These are phyloP conservation scores for Pseudotsuga menziesii DNA, from an alignment of 75 land plant genomes.

Conservation along the genomic window DNA sequence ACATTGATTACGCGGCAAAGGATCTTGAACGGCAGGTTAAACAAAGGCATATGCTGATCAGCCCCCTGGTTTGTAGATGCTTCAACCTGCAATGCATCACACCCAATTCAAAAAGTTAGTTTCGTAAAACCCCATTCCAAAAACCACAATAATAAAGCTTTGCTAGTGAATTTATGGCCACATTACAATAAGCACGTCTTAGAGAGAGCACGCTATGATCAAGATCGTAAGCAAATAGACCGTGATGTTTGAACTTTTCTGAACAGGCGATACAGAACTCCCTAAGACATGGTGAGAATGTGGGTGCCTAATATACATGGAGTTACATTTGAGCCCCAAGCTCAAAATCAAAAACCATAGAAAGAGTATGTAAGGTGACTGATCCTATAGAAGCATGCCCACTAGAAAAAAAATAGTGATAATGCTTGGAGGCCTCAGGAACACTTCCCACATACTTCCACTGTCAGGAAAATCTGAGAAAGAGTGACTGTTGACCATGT, in stretches of 20 bases:
- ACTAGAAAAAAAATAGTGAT: background rate
- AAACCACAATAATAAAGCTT: background rate
- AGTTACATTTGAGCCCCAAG: too few relatives aligned
- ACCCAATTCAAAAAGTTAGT: background rate
- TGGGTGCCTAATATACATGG: too few relatives aligned
- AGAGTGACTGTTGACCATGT: background rate
- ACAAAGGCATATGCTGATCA: constrained; percentile 33
- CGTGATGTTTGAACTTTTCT: too few relatives aligned
- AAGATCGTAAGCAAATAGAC: too few relatives aligned
- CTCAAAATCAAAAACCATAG: too few relatives aligned
- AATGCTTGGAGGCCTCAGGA: background rate
- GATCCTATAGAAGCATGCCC: background rate
- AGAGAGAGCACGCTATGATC: too few relatives aligned
- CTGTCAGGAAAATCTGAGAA: background rate
- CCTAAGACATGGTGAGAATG: too few relatives aligned
- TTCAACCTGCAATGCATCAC: constrained; percentile 26
- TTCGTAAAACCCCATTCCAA: background rate
- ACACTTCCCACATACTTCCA: background rate
- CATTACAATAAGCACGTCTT: background rate
- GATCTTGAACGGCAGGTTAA: constrained; percentile 40
- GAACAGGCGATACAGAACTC: too few relatives aligned
- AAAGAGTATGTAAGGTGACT: background rate
- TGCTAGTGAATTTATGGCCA: background rate
- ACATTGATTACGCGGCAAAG: constrained; percentile 50
- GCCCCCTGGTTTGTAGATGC: constrained; percentile 35